Percentiles rank a stretch among this genome's conserved stretches.
These are phyloP conservation scores for Fomitopsis pulvina DNA, from an alignment of 768 basidiomycete species.

Conservation along the genomic window DNA sequence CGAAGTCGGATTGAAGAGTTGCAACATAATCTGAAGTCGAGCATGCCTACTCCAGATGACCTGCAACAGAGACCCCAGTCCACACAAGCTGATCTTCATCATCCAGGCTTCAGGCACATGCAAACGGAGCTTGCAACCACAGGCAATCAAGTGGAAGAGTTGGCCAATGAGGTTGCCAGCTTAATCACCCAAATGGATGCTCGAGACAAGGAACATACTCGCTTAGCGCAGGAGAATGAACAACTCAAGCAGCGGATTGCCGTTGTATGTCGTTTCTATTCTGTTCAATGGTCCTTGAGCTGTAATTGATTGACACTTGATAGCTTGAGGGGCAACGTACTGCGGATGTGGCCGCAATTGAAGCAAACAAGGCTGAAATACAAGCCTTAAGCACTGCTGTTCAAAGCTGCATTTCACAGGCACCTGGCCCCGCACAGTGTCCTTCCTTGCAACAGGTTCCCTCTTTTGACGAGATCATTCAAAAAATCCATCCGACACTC, in stretches of 20 bases:
- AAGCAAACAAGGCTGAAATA: slow-evolving; percentile 11
- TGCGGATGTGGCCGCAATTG: slow-evolving; percentile 3
- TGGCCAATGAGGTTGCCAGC: neutral
- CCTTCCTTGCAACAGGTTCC: slow-evolving; percentile 10
- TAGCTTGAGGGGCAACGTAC: slow-evolving; percentile 9
- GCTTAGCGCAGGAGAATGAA: slow-evolving; percentile 16
- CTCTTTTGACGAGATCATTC: slow-evolving; percentile 10
- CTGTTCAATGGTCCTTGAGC: neutral
- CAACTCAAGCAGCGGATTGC: slow-evolving; percentile 10
- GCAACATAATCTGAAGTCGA: slow-evolving; percentile 1
- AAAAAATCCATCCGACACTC: slow-evolving; percentile 11
- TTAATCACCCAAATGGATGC: neutral
- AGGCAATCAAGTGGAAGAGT: neutral
- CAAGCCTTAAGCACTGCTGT: slow-evolving; percentile 17
- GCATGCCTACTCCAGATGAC: slow-evolving; percentile 1
- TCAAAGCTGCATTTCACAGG: slow-evolving; percentile 7
- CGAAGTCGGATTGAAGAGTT: slow-evolving; percentile 5
- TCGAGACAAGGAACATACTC: slow-evolving; percentile 1
- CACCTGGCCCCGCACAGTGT: neutral
- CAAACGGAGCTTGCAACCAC: neutral
- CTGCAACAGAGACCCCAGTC: no score
- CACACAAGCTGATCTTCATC: neutral
- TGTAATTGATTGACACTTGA: neutral
- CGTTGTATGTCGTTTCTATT: slow-evolving; percentile 14
- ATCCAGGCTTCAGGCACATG: slow-evolving; percentile 1